phyloP scores from a whole-genome alignment of 768 basidiomycete species.

The Sistotremastrum niveocremeum region DNA sequence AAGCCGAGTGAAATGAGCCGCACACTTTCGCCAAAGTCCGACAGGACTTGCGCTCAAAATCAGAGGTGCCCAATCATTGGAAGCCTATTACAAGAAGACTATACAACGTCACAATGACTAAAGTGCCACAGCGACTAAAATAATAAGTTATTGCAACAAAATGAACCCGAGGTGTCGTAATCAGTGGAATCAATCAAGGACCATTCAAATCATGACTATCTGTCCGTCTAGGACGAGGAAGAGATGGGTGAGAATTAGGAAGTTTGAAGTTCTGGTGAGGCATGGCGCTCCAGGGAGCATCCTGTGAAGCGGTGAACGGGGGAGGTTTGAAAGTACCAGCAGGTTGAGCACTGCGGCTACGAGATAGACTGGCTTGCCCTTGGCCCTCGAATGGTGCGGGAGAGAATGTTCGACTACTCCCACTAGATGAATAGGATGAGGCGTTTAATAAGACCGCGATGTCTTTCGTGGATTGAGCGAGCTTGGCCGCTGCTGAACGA shows the following conservation, averaged over 20 bases:
- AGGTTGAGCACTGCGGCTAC: slow-evolving; percentile 43
- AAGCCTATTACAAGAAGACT: too few relatives aligned
- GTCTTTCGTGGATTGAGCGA: slow-evolving; percentile 78
- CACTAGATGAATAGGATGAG: slow-evolving; percentile 58
- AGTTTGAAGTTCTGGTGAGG: slow-evolving; percentile 36
- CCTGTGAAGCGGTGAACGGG: slow-evolving; percentile 16
- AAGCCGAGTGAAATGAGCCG: too few relatives aligned
- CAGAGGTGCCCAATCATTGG: too few relatives aligned
- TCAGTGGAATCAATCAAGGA: too few relatives aligned
- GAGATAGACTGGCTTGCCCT: slow-evolving; percentile 40
- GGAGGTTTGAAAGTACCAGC: slow-evolving; percentile 26
- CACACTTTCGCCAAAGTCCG: too few relatives aligned
- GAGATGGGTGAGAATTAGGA: slow-evolving; percentile 12
- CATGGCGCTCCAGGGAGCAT: slow-evolving; percentile 41
- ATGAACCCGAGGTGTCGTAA: too few relatives aligned
- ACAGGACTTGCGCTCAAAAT: too few relatives aligned
- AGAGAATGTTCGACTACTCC: slow-evolving; percentile 44
- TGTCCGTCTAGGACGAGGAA: too few relatives aligned
- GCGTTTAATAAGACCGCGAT: slow-evolving; percentile 79
- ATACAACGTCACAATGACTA: too few relatives aligned
- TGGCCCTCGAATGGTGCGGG: slow-evolving; percentile 40
- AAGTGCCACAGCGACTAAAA: too few relatives aligned
- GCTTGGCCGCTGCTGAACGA: slow-evolving; percentile 55
- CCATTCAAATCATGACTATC: too few relatives aligned
- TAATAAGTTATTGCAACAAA: too few relatives aligned